Conservation (phyloP, 805 yeast species). For the Pichia phayaonensis region DNA sequence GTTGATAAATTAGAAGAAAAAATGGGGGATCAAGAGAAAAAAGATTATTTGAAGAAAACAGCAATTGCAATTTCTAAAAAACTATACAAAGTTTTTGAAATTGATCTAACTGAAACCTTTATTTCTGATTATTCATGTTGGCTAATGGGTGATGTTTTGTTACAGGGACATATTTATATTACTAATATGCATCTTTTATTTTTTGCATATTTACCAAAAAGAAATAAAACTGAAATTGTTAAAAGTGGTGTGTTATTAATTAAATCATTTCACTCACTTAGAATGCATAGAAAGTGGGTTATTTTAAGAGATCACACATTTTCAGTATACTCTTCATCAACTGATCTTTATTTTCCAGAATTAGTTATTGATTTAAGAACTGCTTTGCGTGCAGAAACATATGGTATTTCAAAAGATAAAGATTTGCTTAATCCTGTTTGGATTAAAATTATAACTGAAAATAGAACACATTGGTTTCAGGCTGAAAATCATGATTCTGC, state of each 20-base stretch:
- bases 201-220: slow-evolving; percentile 69
- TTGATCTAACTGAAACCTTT: slow-evolving; percentile 50
- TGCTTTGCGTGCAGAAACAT: slow-evolving; percentile 53
- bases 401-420: slow-evolving; percentile 15
- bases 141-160: slow-evolving; percentile 71
- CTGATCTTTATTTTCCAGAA: slow-evolving; percentile 79
- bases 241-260: slow-evolving; percentile 46
- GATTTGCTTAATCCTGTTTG: slow-evolving; percentile 30
- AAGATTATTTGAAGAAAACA: slow-evolving; percentile 16
- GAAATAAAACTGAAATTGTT: slow-evolving; percentile 32
- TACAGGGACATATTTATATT: slow-evolving; percentile 79
- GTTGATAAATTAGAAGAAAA: slow-evolving; percentile 22
- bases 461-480: slow-evolving; percentile 52
- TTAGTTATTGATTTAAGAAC: slow-evolving; percentile 64
- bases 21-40: slow-evolving; percentile 4
- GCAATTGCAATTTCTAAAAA: slow-evolving; percentile 32
- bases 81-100: slow-evolving; percentile 32
- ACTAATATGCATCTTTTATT: slow-evolving; percentile 61
- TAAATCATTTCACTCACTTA: slow-evolving; percentile 30
- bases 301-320: slow-evolving; percentile 62
- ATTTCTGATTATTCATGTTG: slow-evolving; percentile 65
- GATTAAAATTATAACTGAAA: slow-evolving; percentile 53
- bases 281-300: slow-evolving; percentile 66
- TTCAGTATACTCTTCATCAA: slow-evolving; percentile 59
- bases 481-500: slow-evolving; percentile 73